These are phyloP conservation scores for Lentinus brumalis DNA, from an alignment of 768 basidiomycete species.

Conservation along the genomic window DNA sequence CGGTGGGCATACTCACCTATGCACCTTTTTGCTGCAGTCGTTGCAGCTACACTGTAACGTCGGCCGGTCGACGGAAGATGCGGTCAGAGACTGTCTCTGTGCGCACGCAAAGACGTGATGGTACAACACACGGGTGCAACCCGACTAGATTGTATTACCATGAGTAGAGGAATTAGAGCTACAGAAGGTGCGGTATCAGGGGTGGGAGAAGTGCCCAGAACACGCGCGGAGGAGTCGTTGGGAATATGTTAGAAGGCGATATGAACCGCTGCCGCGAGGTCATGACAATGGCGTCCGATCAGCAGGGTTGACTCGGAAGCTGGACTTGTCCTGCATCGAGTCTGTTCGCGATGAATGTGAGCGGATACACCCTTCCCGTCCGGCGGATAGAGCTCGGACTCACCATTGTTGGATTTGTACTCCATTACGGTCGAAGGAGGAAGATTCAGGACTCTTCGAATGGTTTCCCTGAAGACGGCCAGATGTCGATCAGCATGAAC, in stretches of 20 bases:
- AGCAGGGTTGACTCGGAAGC: slow-evolving; percentile 54
- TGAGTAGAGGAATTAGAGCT: slow-evolving; percentile 13
- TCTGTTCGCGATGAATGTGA: slow-evolving; percentile 43
- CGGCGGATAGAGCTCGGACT: slow-evolving; percentile 16
- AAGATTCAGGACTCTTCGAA: slow-evolving; percentile 74
- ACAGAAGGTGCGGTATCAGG: slow-evolving; percentile 5
- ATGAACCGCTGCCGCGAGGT: slow-evolving; percentile 1
- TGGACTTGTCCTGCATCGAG: slow-evolving; percentile 88
- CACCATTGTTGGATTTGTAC: slow-evolving; percentile 93
- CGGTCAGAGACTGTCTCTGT: too few species aligned
- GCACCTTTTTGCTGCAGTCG: background rate
- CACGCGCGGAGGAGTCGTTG: background rate
- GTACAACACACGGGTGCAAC: slow-evolving; percentile 9
- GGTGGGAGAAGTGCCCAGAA: background rate
- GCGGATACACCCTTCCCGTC: background rate
- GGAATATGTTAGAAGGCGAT: background rate
- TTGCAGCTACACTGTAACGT: background rate
- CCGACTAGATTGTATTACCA: slow-evolving; percentile 13
- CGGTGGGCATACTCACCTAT: too few species aligned
- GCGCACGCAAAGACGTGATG: background rate
- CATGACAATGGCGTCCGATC: slow-evolving; percentile 37
- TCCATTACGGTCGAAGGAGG: slow-evolving; percentile 84
- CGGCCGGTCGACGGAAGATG: too few species aligned
- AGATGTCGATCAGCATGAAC: slow-evolving; percentile 4
- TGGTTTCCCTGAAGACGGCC: slow-evolving; percentile 62